Percentiles rank a stretch among this genome's conserved stretches.
Evolutionary conservation across 345 rosid species (phyloP).

Genomic region (Excoecaria cochinchinensis): DNA sequence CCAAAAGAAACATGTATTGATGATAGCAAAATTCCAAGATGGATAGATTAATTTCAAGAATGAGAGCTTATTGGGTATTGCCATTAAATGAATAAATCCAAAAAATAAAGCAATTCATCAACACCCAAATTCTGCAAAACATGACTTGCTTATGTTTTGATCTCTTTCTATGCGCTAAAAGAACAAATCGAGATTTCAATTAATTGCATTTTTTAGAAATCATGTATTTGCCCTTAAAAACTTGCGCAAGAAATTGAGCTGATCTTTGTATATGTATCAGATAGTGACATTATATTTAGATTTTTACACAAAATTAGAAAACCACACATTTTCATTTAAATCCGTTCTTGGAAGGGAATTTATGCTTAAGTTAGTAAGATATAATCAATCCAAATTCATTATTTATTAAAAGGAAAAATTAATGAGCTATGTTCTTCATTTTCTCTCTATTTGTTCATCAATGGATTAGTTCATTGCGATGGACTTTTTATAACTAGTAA

Average conservation of each 20-base stretch:
- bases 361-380: slow-evolving; percentile 4
- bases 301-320: slow-evolving; percentile 5
- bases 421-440: neutral
- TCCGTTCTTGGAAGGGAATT: neutral
- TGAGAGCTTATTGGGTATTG: neutral
- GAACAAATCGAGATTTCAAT: neutral
- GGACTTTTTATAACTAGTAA: slow-evolving; percentile 23
- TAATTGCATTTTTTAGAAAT: neutral
- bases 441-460: neutral
- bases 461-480: slow-evolving; percentile 6
- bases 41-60: neutral
- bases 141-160: neutral
- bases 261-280: neutral
- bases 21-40: slow-evolving; percentile 1
- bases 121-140: slow-evolving; percentile 4
- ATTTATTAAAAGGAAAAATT: slow-evolving; percentile 8
- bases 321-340: neutral
- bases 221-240: neutral
- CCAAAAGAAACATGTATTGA: neutral
- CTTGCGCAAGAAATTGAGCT: slow-evolving; percentile 19
- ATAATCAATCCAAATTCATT: neutral
- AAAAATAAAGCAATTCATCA: neutral
- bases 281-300: neutral
- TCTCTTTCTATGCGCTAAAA: neutral
- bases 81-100: slow-evolving; percentile 9